Evolutionary conservation across 2,329 filamentous ascomycete genomes (phyloP), one percentile per base, ranked within the genome.

Genomic region (Orbilia ellipsospora): DNA sequence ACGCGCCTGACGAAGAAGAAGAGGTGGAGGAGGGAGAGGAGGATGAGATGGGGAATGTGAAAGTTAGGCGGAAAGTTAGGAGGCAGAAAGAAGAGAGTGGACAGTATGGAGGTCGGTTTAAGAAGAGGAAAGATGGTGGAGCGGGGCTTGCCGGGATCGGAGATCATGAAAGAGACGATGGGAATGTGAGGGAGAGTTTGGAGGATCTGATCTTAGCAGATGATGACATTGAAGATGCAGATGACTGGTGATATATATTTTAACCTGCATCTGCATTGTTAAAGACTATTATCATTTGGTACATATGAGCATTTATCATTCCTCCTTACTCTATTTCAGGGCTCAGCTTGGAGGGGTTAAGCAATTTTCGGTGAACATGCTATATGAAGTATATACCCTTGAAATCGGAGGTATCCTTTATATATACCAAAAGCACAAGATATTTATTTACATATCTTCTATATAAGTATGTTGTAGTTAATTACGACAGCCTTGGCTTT

Each of bases 191-290:
- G 86, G 77, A 83, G 85, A 50, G 86, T 89, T 76, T 88, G 89
- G 81, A 91, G 90, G 79, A 23, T 1, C 45, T 94, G 77, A 87
- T 92, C 52, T 83, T 94, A 48, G 92, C 90, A 78, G 92, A 95
- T 80, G 92, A 95, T 82, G 92, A 95, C 84, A 94, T 95, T 80
- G 91, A 93, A 81, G 92, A 94, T 79, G 42, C 18, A 23, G 31
- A 59, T 42, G 84, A 87, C 78, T 85, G 79, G 51, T 60, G 59
- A 62, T 55, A 42, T 44, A 10, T 57, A 44, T 20, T 13, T n/a
- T 28, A 1, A n/a, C 44, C 8, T 18, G 44, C 44, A 18, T 18
- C 16, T 36, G 31, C 31, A 36, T 36, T 36, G 10, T 36, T 15
- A 13, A n/a, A 15, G 44, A 18, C 44, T 7, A 48, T 18, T 48